Base-by-base conservation (phyloP, 331 rosid species). In the Rosa hybrid region DNA sequence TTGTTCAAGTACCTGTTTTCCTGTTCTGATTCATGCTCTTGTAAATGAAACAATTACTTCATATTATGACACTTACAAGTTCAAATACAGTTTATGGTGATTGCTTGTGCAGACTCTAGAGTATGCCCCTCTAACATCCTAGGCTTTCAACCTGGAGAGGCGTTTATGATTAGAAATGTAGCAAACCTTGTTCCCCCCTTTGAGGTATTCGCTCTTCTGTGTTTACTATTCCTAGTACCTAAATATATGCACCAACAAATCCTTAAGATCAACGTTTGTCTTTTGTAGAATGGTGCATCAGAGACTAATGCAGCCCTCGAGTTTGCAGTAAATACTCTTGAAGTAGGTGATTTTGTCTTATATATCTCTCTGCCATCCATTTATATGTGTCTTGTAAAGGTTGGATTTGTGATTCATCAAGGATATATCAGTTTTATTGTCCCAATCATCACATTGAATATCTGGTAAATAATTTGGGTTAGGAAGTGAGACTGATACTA, bases 71-170 rank as follows among this genome's bases (percentile, higher is more conserved):
- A 78, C 97, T 91, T 85, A 89, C 86, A 79, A 87, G 81, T 84
- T 72, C 90, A 79, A 83, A 78, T 78, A 81, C 94, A 95, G 99
- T 92, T 92, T 83, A 80, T 95, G 98, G 98, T 91, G 80, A 93
- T 95, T 84, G 94, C 90, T 84, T 95, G 99, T 87, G 97, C 93
- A 88, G 98, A 95, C 84, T 95, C 98, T 50, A 90, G 98, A 81
- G 99, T 95, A 38, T 95, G 99, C 79, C 99, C 98, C 71, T 93
- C 99, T 59, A 93, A 90, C 86, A 78, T 93, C 68, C 91, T 95
- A 41, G 94, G 98, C 81, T 90, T 95, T 83, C 92, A 90, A 89
- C 99, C 99, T 4, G 99, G 99, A 8, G 98, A 95, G 51, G 98
- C 86, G 21, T 95, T 95, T 72, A 90, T 85, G 87, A 87, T 91